A percentile compares a stretch with the other conserved stretches of the same genome.
Evolutionary conservation across 768 basidiomycete genomes (phyloP).

Genomic region (Psilocybe subaeruginosa): DNA sequence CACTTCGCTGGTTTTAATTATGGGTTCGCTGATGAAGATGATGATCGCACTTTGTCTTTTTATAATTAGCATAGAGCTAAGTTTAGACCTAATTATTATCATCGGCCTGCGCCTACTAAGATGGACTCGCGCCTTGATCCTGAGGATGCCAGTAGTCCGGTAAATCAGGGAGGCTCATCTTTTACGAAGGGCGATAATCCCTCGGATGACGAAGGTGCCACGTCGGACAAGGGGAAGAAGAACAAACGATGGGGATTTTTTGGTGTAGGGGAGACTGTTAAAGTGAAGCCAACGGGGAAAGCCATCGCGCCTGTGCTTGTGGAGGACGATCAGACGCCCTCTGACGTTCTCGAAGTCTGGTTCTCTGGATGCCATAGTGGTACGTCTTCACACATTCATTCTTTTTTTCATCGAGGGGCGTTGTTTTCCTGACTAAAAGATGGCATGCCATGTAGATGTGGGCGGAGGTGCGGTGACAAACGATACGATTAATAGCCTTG

Average conservation of each 20-base stretch:
- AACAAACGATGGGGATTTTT: conserved; percentile 20
- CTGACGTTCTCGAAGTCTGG: conserved; percentile 79
- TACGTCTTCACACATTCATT: conserved; percentile 33
- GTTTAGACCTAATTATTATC: conserved; percentile 67
- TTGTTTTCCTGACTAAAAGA: background rate
- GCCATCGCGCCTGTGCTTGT: conserved; percentile 11
- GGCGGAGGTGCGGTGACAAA: conserved; percentile 67
- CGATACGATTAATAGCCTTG: conserved; percentile 43
- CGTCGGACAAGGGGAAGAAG: conserved; percentile 8
- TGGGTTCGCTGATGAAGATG: background rate
- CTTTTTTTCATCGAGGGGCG: background rate
- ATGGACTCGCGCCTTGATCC: conserved; percentile 27
- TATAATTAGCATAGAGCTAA: conserved; percentile 59
- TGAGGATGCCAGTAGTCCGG: conserved; percentile 21
- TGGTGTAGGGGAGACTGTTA: conserved; percentile 6
- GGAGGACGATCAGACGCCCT: conserved; percentile 14
- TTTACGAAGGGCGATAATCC: background rate
- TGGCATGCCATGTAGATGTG: conserved; percentile 49
- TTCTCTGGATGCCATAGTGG: conserved; percentile 76
- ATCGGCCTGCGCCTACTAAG: conserved; percentile 39
- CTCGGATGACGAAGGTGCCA: background rate
- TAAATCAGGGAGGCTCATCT: background rate
- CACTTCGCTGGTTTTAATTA: background rate
- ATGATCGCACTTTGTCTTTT: background rate
- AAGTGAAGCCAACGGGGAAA: conserved; percentile 18